Evolutionary conservation across 2,329 filamentous ascomycete genomes (phyloP).

Genomic region (Venturia nashicola): DNA sequence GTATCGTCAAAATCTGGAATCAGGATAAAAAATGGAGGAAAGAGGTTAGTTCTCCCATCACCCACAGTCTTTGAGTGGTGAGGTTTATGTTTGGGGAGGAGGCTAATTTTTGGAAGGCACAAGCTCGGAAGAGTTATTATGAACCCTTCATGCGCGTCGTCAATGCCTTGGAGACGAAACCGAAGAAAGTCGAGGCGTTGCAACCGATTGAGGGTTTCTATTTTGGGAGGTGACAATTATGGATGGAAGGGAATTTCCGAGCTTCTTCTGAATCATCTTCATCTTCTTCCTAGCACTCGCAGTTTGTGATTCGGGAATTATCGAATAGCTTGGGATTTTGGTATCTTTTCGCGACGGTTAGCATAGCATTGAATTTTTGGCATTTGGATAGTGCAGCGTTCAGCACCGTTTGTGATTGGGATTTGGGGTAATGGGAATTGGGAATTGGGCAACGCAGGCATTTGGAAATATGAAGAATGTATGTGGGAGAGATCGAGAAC

Average conservation of each 20-base stretch:
- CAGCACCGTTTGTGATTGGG: no score
- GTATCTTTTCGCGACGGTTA: background rate
- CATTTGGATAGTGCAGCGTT: background rate
- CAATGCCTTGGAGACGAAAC: background rate
- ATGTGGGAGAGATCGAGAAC: no score
- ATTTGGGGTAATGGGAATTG: background rate
- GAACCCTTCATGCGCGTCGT: background rate
- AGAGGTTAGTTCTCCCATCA: background rate
- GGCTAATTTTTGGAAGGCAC: background rate
- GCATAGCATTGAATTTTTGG: background rate
- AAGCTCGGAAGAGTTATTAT: background rate
- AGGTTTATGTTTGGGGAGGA: no score
- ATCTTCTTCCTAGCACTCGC: background rate
- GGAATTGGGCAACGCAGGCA: background rate
- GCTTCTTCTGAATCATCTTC: background rate
- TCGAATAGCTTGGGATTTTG: background rate
- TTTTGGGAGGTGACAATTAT: background rate
- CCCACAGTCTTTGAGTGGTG: no score
- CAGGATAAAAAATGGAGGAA: background rate
- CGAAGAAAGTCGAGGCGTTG: constrained; percentile 4
- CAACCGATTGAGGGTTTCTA: background rate
- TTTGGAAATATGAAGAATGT: no score
- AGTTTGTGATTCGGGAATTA: no score
- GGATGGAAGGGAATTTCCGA: background rate
- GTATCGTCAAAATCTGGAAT: background rate